A percentile compares a stretch with the other conserved stretches of the same genome.
Conservation (phyloP, 2,329 filamentous ascomycete species). For the Exophiala sideris region DNA sequence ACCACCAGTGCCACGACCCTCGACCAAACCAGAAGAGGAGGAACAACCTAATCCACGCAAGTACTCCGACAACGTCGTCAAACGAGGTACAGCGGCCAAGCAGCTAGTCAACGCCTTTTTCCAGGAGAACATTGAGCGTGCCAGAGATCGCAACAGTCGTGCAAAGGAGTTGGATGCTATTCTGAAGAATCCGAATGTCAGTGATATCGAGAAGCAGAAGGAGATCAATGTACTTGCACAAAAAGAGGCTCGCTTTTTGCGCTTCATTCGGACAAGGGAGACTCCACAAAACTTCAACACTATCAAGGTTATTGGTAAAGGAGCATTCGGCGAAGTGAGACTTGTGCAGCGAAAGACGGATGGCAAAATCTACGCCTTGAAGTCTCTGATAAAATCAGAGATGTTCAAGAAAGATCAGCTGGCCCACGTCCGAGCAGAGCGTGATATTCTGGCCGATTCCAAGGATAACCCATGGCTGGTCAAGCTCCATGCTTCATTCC, state of each 20-base stretch:
- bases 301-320: slow-evolving; percentile 97
- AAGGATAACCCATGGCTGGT: slow-evolving; percentile 98
- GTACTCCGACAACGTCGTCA: slow-evolving; percentile 82
- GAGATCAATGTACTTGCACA: slow-evolving; percentile 81
- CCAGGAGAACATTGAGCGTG: slow-evolving; percentile 96
- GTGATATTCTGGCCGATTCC: slow-evolving; percentile 95
- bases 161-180: slow-evolving; percentile 89
- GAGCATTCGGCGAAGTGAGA: slow-evolving; percentile 97
- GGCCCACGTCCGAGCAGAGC: slow-evolving; percentile 92
- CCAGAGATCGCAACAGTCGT: slow-evolving; percentile 91
- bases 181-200: slow-evolving; percentile 71
- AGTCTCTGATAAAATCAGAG: slow-evolving; percentile 96
- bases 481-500: slow-evolving; percentile 97
- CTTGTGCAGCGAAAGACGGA: slow-evolving; percentile 94
- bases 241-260: slow-evolving; percentile 87
- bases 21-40: slow-evolving; percentile 60
- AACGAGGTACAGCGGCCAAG: slow-evolving; percentile 64
- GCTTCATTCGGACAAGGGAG: slow-evolving; percentile 90
- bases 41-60: slow-evolving; percentile 78
- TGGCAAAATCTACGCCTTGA: slow-evolving; percentile 96
- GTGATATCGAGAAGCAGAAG: slow-evolving; percentile 73
- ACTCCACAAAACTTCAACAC: slow-evolving; percentile 92
- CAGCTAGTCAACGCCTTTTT: slow-evolving; percentile 76
- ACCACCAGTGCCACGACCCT: slow-evolving; percentile 63
- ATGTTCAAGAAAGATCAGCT: slow-evolving; percentile 99